Percentiles rank a stretch among this genome's conserved stretches.
Evolutionary conservation across 2,329 filamentous ascomycete species (phyloP).

Genomic region (Monilinia vaccinii-corymbosi): DNA sequence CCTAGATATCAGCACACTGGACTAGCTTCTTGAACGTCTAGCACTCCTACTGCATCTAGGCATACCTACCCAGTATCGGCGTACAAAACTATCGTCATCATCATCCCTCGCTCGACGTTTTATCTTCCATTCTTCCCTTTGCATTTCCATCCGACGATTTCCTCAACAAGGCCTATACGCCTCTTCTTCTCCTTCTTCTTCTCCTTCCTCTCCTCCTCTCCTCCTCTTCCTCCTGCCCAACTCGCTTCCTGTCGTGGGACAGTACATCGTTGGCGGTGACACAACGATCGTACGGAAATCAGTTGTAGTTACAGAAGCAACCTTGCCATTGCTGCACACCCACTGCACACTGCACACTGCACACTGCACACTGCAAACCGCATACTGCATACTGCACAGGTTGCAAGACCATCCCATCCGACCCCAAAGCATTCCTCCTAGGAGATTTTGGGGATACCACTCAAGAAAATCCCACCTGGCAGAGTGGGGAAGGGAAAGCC

Average conservation of each 20-base stretch:
- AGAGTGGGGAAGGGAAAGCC: neutral
- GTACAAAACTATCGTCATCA: too few species aligned
- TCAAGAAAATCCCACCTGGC: neutral
- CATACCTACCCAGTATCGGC: too few species aligned
- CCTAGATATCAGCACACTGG: too few species aligned
- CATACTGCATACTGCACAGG: neutral
- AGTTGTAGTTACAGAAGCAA: neutral
- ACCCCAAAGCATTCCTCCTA: neutral
- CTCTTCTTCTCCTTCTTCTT: neutral
- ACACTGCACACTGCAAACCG: neutral
- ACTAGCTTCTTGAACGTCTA: too few species aligned
- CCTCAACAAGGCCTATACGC: too few species aligned
- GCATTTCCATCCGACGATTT: too few species aligned
- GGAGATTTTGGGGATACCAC: neutral
- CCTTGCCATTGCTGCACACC: neutral
- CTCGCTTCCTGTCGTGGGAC: neutral
- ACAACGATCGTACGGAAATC: constrained; percentile 2
- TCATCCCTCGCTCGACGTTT: too few species aligned
- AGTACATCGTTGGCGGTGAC: constrained; percentile 2
- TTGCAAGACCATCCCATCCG: neutral
- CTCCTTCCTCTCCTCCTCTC: neutral
- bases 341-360: neutral
- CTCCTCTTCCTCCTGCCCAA: neutral
- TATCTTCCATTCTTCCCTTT: too few species aligned
- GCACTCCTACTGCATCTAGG: too few species aligned